These are phyloP conservation scores for Kingdonia uniflora DNA, from an alignment of 164 flowering plant genomes.

Conservation along the genomic window DNA sequence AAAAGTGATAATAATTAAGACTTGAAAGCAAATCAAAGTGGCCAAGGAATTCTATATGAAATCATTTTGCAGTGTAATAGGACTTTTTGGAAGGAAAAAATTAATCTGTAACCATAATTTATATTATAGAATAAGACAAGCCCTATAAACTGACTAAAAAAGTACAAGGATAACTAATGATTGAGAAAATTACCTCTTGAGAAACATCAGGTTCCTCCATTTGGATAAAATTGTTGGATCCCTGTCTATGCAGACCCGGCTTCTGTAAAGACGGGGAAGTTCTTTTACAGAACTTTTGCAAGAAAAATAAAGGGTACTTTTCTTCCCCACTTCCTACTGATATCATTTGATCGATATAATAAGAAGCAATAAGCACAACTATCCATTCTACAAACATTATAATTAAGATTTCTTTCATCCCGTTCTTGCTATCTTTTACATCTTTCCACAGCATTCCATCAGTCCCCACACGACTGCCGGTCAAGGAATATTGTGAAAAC, in stretches of 20 bases:
- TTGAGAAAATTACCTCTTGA: slow-evolving; percentile 55
- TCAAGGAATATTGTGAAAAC: slow-evolving; percentile 49
- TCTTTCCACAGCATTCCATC: slow-evolving; percentile 77
- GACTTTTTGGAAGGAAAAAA: no score
- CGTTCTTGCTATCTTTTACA: slow-evolving; percentile 51
- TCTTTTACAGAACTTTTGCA: slow-evolving; percentile 35
- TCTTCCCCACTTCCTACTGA: slow-evolving; percentile 53
- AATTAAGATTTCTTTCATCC: slow-evolving; percentile 62
- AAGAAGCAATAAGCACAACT: slow-evolving; percentile 43
- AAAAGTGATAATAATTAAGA: no score
- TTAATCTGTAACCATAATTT: no score
- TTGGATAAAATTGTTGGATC: slow-evolving; percentile 54
- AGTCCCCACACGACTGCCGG: slow-evolving; percentile 46
- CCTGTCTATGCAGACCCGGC: slow-evolving; percentile 44
- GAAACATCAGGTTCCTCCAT: slow-evolving; percentile 76
- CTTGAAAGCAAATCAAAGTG: no score
- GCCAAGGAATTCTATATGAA: no score
- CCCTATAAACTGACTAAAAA: no score
- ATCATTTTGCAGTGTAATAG: no score
- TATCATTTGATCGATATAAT: slow-evolving; percentile 56
- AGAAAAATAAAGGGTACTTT: slow-evolving; percentile 53
- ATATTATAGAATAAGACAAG: no score
- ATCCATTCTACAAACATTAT: slow-evolving; percentile 61
- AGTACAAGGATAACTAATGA: no score
- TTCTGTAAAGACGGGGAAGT: slow-evolving; percentile 25